phyloP scores from a whole-genome alignment of 2,329 filamentous ascomycete species.

The Scopulariopsis brevicaulis region DNA sequence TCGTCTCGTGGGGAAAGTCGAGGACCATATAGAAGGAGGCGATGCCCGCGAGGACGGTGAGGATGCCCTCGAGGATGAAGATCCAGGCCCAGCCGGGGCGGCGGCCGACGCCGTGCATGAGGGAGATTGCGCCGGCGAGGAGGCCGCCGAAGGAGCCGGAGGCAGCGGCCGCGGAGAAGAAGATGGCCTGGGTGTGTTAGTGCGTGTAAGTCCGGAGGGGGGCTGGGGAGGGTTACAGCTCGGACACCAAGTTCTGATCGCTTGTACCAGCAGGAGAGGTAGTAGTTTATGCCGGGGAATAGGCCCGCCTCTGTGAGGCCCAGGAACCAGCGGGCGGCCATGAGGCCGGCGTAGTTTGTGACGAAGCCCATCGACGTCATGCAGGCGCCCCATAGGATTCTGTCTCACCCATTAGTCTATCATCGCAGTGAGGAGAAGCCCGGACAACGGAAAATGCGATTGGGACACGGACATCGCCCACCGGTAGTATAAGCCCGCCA shows the following conservation, averaged over 20 bases:
- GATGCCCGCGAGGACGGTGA: slow-evolving; percentile 54
- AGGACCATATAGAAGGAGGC: slow-evolving; percentile 62
- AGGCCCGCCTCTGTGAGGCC: slow-evolving; percentile 58
- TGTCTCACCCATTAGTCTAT: slow-evolving; percentile 31
- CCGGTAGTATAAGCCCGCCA: background rate
- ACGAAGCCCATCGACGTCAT: slow-evolving; percentile 39
- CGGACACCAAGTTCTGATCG: slow-evolving; percentile 64
- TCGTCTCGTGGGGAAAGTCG: slow-evolving; percentile 66
- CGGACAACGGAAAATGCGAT: background rate
- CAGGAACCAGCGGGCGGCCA: slow-evolving; percentile 41
- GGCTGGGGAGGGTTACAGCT: slow-evolving; percentile 14
- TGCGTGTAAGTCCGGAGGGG: background rate
- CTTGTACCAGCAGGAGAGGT: slow-evolving; percentile 71
- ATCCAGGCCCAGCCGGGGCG: slow-evolving; percentile 48
- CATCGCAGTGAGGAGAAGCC: background rate
- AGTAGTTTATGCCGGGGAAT: slow-evolving; percentile 54
- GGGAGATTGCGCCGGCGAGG: slow-evolving; percentile 54
- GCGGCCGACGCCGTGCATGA: slow-evolving; percentile 50
- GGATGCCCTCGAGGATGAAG: slow-evolving; percentile 55
- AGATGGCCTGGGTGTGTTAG: slow-evolving; percentile 39
- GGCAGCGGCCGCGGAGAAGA: slow-evolving; percentile 69
- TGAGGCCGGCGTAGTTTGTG: slow-evolving; percentile 27
- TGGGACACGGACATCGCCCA: background rate
- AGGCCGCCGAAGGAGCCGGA: slow-evolving; percentile 65
- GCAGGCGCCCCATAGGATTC: slow-evolving; percentile 35